Conservation (phyloP, 768 basidiomycete species). For the Pulveroboletus sp. region DNA sequence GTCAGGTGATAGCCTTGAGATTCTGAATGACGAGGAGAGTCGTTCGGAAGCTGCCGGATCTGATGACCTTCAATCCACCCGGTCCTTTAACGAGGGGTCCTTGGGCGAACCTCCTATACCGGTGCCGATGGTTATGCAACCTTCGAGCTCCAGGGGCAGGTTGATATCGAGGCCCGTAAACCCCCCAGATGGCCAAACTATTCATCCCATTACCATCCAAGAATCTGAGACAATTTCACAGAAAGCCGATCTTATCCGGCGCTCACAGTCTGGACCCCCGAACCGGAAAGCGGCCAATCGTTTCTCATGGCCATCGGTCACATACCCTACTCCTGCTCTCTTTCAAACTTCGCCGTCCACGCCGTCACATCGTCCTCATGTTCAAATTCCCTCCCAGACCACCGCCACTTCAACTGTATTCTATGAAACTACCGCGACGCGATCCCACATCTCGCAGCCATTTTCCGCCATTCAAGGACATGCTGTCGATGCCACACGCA, state of each 20-base stretch:
- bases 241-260: constrained; percentile 38
- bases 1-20: constrained; percentile 56
- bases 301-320: constrained; percentile 37
- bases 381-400: constrained; percentile 27
- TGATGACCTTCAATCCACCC: constrained; percentile 67
- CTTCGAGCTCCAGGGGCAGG: constrained; percentile 24
- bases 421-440: constrained; percentile 53
- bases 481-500: constrained; percentile 20
- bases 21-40: constrained; percentile 60
- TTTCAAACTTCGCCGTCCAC: constrained; percentile 39
- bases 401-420: constrained; percentile 57
- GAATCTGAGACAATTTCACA: constrained; percentile 22
- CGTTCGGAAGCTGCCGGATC: constrained; percentile 57
- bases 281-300: constrained; percentile 33
- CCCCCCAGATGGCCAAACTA: constrained; percentile 1
- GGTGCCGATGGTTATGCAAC: constrained; percentile 4
- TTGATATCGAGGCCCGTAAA: constrained; percentile 13
- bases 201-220: constrained; percentile 1
- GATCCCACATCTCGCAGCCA: constrained; percentile 22
- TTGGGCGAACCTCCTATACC: constrained; percentile 12
- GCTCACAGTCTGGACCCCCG: constrained; percentile 42
- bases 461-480: constrained; percentile 17
- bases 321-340: constrained; percentile 44
- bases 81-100: constrained; percentile 56
- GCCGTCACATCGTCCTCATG: constrained; percentile 30